phyloP scores from a whole-genome alignment of 768 basidiomycete species.

The Lactifluus pinguis region DNA sequence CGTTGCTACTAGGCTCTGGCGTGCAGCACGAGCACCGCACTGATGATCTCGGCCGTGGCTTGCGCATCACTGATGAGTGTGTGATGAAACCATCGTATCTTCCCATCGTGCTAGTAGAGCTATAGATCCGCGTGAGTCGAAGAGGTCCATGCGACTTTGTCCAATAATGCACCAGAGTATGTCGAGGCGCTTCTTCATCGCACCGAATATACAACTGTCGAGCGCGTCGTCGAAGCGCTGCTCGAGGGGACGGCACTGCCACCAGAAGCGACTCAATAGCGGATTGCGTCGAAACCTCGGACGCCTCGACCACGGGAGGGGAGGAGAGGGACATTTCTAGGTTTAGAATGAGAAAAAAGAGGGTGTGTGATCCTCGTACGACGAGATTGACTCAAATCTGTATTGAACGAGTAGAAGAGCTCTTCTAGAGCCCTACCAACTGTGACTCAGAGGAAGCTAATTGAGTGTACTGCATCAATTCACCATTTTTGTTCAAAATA shows the following conservation, averaged over 20 bases:
- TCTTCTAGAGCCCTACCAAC: no score
- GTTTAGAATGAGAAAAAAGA: slow-evolving; percentile 58
- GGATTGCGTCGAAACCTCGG: slow-evolving; percentile 16
- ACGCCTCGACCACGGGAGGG: slow-evolving; percentile 24
- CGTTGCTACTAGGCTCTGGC: slow-evolving; percentile 54
- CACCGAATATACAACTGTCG: slow-evolving; percentile 41
- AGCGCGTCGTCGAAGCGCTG: slow-evolving; percentile 60
- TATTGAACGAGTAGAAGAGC: no score
- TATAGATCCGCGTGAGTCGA: slow-evolving; percentile 49
- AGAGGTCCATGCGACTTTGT: slow-evolving; percentile 71
- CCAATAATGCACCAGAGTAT: slow-evolving; percentile 43
- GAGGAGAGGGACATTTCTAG: slow-evolving; percentile 69
- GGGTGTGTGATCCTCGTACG: slow-evolving; percentile 22
- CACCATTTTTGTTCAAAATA: no score
- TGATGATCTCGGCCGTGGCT: slow-evolving; percentile 30
- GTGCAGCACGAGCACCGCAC: slow-evolving; percentile 31
- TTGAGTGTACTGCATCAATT: no score
- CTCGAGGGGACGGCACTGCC: slow-evolving; percentile 61
- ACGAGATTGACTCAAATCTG: not conserved
- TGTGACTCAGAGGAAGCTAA: no score
- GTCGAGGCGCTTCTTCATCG: slow-evolving; percentile 44
- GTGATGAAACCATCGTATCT: not conserved
- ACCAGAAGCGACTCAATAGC: slow-evolving; percentile 23
- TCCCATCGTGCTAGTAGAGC: slow-evolving; percentile 28
- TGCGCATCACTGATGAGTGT: not conserved